phyloP scores from a whole-genome alignment of 306 rosid genomes.

The Lathyrus aphaca region DNA sequence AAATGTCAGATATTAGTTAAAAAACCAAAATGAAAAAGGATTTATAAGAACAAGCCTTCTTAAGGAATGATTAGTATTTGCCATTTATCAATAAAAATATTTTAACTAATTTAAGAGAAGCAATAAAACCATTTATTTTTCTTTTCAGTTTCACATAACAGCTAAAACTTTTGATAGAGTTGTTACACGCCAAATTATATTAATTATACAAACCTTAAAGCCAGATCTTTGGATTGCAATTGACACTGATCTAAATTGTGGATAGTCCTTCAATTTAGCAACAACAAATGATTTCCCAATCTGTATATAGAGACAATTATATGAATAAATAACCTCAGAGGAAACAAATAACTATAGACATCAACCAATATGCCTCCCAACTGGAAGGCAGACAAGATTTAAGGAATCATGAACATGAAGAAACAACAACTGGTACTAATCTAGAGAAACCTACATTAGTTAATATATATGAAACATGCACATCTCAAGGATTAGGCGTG shows the following conservation, averaged over 20 bases:
- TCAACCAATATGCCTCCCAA: conserved; percentile 27
- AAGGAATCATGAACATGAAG: conserved; percentile 5
- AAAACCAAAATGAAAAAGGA: conserved; percentile 1
- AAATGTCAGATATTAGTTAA: not conserved
- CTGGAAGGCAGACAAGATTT: conserved; percentile 11
- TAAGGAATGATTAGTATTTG: conserved; percentile 20
- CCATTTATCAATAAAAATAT: not conserved
- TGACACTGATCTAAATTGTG: conserved; percentile 73
- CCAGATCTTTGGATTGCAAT: conserved; percentile 84
- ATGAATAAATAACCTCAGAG: conserved; percentile 22
- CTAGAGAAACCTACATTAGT: conserved; percentile 5
- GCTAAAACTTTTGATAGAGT: conserved; percentile 11
- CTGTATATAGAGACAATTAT: conserved; percentile 51
- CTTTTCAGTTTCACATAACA: conserved; percentile 7
- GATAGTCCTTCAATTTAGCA: conserved; percentile 89
- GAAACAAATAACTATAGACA: conserved; percentile 29
- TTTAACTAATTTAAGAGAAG: conserved; percentile 15
- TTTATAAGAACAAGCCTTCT: conserved; percentile 2
- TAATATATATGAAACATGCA: not conserved
- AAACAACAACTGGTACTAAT: conserved; percentile 13
- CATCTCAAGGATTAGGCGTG: too few species aligned
- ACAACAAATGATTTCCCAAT: conserved; percentile 72
- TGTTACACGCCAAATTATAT: not conserved
- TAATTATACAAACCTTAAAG: conserved; percentile 72
- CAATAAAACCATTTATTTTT: conserved; percentile 26